Evolutionary conservation across 768 basidiomycete species (phyloP), one percentile per base, ranked within the genome.

Genomic region (Pleurotus sapidus): DNA sequence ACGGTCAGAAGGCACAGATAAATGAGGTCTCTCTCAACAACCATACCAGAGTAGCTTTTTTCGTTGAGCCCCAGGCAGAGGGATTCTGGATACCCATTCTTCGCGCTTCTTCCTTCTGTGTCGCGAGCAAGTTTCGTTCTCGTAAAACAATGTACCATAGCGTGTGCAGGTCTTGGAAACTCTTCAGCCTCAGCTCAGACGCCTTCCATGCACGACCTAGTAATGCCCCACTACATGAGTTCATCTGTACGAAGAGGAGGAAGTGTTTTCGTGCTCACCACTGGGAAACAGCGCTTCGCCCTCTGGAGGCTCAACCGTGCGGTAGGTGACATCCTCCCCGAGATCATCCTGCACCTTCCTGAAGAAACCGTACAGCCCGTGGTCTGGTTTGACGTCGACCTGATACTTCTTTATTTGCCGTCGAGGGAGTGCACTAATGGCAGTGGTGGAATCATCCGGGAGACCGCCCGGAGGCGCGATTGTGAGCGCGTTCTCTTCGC

Each of bases 81-180:
- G 60, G 43, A 47, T 72, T 70, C 14, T 58, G 61, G 6, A 83
- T 70, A 12, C 84, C 84, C 62, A 88, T 67, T 63, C 93, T 76
- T 60, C 89, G 78, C 42, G 80, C 77, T 67, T 95, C 93, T 62
- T 90, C 90, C 60, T 76, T 79, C 70, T 98, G 95, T 7, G 95
- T 93, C 8, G 91, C 89, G 57, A 98, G 78, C 24, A 96, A 76
- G 72, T 98, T 99, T 3, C 91, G 83, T 71, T 99, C 97, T 61
- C 93, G 80, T 46, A 94, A 65, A 23, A 93, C 75, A 48, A 98
- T 79, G 69, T 96, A 98, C 96, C 97, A 99, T 38, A 99, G 78
- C 7, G 87, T 90, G 70, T 99, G 97, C 60, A 99, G 75, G 67
- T 98, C 95, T 59, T 84, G 82, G 77, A 98, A 98, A 61, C 86